Evolutionary conservation across 148 eudicot genomes (phyloP), one percentile per base, ranked within the genome.

Genomic region (Fagopyrum tataricum): DNA sequence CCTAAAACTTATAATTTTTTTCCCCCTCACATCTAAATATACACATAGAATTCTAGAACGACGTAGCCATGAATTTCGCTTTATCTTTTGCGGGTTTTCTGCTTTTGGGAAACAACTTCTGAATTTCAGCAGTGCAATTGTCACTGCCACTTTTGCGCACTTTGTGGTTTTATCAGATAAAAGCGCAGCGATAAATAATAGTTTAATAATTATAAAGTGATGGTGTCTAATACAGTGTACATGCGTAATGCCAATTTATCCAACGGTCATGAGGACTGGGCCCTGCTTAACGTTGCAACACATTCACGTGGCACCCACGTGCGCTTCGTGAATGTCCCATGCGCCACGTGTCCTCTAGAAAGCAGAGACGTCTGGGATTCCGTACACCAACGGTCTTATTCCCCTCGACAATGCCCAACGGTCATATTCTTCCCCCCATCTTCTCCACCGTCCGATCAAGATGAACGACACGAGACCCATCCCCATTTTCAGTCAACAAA

Each of bases 301-400:
- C 80, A 77, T 9, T 48, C 85, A 85, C 84, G 88, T 81, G 87
- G 73, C 18, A 0, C 72, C 74, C 81, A 72, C 79, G 83, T 79
- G 79, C 56, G 3, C 15, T 55, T 37, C 67, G 41, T 70, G 70
- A 44, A 26, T 15, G 12, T 13, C 40, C 44, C 24, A 73, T 21
- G 9, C 26, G 37, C 51, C 74, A 76, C 24, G 70, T 73, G 47
- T 59, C 71, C 73, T 47, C 6, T 21, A 5, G 7, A 21, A 67
- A 39, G 71, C 44, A 40, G 6, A n/a, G 49, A 70, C 7, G 56
- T 47, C 31, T 26, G 26, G 21, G 49, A 48, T 43, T 79, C 88
- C 87, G 79, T 80, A 80, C 85, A 75, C 15, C 83, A 90, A 91
- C 97, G 97, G 94, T 86, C 88, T 83, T 75, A 87, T 89, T 76